Percentiles rank a stretch among this genome's conserved stretches.
These are phyloP conservation scores for Endocladia muricata DNA, from an alignment of 31 red algal genomes.

Conservation along the genomic window DNA sequence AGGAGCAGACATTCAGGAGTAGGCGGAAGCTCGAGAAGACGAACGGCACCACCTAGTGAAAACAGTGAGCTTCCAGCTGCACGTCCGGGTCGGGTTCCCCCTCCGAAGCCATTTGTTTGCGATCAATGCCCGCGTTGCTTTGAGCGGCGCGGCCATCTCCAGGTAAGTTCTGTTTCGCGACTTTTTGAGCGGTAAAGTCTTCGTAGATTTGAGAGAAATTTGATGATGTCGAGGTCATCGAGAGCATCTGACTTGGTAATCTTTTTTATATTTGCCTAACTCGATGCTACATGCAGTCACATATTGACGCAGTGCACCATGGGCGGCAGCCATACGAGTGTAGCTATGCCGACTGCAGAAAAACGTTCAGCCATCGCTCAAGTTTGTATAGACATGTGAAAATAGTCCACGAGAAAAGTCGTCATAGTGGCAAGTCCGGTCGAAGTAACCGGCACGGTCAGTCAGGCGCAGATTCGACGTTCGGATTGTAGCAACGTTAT, in stretches of 20 bases:
- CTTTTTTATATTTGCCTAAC: background rate
- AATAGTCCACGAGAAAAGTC: background rate
- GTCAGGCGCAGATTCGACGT: too few species aligned
- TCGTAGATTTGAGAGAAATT: too few species aligned
- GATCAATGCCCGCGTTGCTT: background rate
- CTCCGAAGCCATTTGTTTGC: background rate
- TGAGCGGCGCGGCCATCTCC: background rate
- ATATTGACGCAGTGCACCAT: background rate
- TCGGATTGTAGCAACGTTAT: too few species aligned
- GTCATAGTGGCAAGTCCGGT: background rate
- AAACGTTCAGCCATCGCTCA: slow-evolving; percentile 9
- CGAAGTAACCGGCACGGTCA: background rate
- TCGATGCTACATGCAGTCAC: background rate
- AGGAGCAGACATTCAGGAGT: too few species aligned
- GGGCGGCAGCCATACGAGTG: background rate
- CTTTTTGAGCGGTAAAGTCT: too few species aligned
- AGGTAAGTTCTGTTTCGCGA: background rate
- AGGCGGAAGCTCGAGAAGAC: too few species aligned
- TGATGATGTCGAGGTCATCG: background rate
- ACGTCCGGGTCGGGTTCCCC: too few species aligned
- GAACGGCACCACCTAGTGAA: too few species aligned
- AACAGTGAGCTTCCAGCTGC: too few species aligned
- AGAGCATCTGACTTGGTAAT: background rate
- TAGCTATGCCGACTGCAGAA: background rate
- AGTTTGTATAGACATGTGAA: background rate